phyloP scores from a whole-genome alignment of 192 early-diverging fungal genomes.

The Coemansia sp. region DNA sequence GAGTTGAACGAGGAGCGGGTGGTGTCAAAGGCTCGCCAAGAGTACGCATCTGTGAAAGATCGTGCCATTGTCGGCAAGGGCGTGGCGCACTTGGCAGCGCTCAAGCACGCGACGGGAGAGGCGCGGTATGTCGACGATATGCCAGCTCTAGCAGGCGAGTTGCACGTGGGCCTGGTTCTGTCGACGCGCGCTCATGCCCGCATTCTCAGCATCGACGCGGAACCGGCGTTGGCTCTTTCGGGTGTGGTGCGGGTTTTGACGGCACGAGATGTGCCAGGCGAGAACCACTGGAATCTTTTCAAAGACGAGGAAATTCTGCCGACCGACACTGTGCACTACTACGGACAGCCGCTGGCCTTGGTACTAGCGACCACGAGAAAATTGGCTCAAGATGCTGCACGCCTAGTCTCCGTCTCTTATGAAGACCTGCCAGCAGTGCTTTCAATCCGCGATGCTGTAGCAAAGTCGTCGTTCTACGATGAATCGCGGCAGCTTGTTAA shows the following conservation, averaged over 20 bases:
- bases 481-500: constrained; percentile 58
- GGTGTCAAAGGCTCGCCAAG: constrained; percentile 42
- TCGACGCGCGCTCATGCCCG: constrained; percentile 69
- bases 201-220: constrained; percentile 64
- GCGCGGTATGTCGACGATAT: constrained; percentile 85
- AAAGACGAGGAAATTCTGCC: constrained; percentile 86
- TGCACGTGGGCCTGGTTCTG: constrained; percentile 69
- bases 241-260: constrained; percentile 73
- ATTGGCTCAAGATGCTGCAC: constrained; percentile 70
- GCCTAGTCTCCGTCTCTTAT: constrained; percentile 73
- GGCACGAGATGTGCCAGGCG: constrained; percentile 70
- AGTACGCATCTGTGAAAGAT: constrained; percentile 49
- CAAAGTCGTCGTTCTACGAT: constrained; percentile 63
- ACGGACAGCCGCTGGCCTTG: constrained; percentile 79
- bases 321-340: constrained; percentile 62
- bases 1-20: constrained; percentile 21
- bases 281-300: constrained; percentile 61
- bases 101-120: constrained; percentile 86
- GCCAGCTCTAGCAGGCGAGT: constrained; percentile 68
- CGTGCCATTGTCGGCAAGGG: constrained; percentile 64
- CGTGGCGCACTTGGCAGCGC: constrained; percentile 72
- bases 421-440: constrained; percentile 71
- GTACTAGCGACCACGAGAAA: constrained; percentile 72
- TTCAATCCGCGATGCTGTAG: constrained; percentile 82
- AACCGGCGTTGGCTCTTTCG: constrained; percentile 60